Evolutionary conservation across 768 basidiomycete genomes (phyloP).

Genomic region (Tulasnella sp.): DNA sequence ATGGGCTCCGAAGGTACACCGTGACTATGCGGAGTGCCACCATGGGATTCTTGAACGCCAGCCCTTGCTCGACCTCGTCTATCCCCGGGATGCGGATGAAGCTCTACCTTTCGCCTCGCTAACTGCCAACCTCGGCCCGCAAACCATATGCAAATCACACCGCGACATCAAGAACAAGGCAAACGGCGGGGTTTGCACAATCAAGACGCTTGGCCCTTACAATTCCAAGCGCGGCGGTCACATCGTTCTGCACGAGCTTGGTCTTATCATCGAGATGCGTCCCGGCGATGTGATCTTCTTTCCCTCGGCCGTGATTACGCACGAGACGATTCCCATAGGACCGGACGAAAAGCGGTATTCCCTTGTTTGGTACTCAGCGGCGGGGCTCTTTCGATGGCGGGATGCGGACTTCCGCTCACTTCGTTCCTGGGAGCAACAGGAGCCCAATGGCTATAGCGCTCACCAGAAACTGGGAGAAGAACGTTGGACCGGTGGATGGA

Average conservation of each 20-base stretch:
- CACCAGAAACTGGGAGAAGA: not conserved
- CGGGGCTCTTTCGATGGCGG: not conserved
- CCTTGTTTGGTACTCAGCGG: not conserved
- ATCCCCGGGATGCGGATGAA: not conserved
- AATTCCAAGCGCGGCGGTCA: not conserved
- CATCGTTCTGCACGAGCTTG: not conserved
- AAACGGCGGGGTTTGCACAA: not conserved
- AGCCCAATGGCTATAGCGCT: rapidly evolving
- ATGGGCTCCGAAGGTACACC: not conserved
- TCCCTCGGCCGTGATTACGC: not conserved
- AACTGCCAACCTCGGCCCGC: not conserved
- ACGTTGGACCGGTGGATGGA: not conserved
- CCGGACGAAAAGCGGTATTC: not conserved
- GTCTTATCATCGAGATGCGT: not conserved
- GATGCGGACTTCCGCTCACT: not conserved
- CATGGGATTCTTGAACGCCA: not conserved
- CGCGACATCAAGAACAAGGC: not conserved
- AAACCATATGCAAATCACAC: not conserved
- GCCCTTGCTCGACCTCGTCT: not conserved
- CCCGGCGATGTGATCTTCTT: not conserved
- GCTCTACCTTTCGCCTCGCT: not conserved
- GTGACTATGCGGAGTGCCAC: not conserved
- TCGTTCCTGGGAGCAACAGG: not conserved
- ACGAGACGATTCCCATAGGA: not conserved
- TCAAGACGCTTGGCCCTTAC: not conserved